Base-by-base conservation (phyloP, 2,329 filamentous ascomycete species). In the Lithohypha guttulata region DNA sequence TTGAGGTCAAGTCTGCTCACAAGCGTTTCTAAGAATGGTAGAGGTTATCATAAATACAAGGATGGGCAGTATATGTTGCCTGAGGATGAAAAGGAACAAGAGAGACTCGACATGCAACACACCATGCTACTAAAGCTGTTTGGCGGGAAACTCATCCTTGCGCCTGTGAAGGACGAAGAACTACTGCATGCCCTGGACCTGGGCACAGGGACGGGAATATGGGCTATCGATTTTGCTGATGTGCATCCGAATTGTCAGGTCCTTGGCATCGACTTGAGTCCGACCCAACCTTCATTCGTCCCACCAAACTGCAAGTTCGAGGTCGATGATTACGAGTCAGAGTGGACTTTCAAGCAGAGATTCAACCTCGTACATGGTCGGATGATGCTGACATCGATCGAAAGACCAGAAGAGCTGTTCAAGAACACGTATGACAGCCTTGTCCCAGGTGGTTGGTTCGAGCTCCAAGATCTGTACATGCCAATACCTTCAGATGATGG, bases 281-380 rank as follows among this genome's bases (percentile, higher is more conserved):
- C 59, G n/a, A 62, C 60, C 7, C 68, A 70, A 45, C 68, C 66
- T 3, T 51, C 53, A 39, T 64, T 62, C 57, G 50, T 58, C 2
- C 58, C 56, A 9, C 52, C 55, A 2, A 59, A 59, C 32, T 45
- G 57, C 6, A 45, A 44, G 9, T 60, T 60, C 36, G 27, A 57
- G 3, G 50, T 60, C 2, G 56, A 59, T 22, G 58, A 60, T 25
- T 52, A 54, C 14, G 56, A 58, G 44, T 49, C 49, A 3, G 49
- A 51, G 5, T 60, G 58, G 58, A 40, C 56, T 2, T 55, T 51
- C 31, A 36, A 47, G 6, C 46, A 25, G 1, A 44, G 49, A 7
- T 60, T 59, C 41, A 56, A 60, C 33, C 55, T 55, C 26, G 57
- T 60, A 11, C 54, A 40, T 20, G 29, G 36, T 21, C 40, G 35